Percentiles rank a stretch among this genome's conserved stretches.
Conservation (phyloP, 148 eudicot species). For the Spergularia bocconei region DNA sequence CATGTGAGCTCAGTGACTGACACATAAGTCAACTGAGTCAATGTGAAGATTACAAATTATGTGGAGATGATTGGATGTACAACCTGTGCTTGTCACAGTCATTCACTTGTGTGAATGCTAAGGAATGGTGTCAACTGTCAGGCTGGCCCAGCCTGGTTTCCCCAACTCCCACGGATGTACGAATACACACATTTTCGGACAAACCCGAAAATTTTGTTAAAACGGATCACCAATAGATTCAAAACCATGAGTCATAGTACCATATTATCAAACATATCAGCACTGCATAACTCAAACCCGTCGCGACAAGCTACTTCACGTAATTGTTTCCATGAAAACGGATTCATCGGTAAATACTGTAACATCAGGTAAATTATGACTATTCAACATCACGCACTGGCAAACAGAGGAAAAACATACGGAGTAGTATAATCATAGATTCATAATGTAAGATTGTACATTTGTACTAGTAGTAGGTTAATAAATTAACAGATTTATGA, state of each 20-base stretch:
- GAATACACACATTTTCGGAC: no score
- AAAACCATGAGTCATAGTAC: background rate
- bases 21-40: background rate
- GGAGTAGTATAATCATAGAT: no score
- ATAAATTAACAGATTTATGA: background rate
- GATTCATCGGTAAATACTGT: no score
- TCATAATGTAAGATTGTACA: no score
- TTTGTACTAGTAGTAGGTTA: no score
- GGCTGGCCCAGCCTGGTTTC: conserved; percentile 31
- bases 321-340: no score
- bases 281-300: no score
- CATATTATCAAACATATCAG: no score
- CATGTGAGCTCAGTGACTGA: background rate
- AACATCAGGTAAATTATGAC: no score
- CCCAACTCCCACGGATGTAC: conserved; percentile 18
- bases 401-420: background rate
- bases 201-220: background rate
- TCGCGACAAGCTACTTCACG: no score
- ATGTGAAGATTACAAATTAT: background rate
- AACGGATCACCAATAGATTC: background rate
- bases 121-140: conserved; percentile 11
- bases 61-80: conserved; percentile 9
- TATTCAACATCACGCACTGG: background rate
- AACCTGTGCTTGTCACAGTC: background rate
- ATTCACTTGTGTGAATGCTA: conserved; percentile 12